Base-by-base conservation (phyloP, 2,329 filamentous ascomycete genomes). In the Metarhizium sp. region DNA sequence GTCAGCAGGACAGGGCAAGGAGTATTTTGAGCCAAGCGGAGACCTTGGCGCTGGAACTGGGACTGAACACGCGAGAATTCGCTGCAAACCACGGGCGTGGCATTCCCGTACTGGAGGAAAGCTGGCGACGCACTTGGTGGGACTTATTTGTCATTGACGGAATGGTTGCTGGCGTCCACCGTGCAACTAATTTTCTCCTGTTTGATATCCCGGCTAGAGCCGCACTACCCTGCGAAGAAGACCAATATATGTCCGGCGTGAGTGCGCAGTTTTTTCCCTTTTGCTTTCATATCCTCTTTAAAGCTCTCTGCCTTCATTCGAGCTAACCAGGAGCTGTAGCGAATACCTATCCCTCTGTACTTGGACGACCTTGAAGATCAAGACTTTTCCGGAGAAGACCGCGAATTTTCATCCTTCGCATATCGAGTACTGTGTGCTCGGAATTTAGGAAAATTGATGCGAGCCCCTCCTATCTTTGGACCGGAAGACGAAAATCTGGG, bases 41-140 rank as follows among this genome's bases (percentile, higher is more conserved):
- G 63, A 77, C 83, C 11, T 69, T 92, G 50, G 88, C 90, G 2
- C 72, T 95, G 10, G 82, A 90, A 55, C 78, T 96, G 29, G 86
- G 87, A 0, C 79, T 96, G 69, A 85, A 95, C 65, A 82, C 81
- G 10, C 76, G 81, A 50, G 76, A 80, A 0, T 95, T 84, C 67
- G 85, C 90, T 0, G 71, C 77, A 0, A 70, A 78, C 5, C 76
- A 90, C 62, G 85, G 87, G 16, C 75, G 78, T 32, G 82, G 82
- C 5, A 81, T 87, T 57, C 76, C 82, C 0, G 75, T 90, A 2
- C 67, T 92, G 3, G 88, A 92, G 66, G 92, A 96, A 69, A 89
- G 86, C 67, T 87, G 90, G 81, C 81, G 90, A 18, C 79, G 92
- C 57, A 96, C 91, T 1, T 96, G 91, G 91, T 96, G 92, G 92